Conservation (phyloP, 306 rosid species). For the Geum urbanum region DNA sequence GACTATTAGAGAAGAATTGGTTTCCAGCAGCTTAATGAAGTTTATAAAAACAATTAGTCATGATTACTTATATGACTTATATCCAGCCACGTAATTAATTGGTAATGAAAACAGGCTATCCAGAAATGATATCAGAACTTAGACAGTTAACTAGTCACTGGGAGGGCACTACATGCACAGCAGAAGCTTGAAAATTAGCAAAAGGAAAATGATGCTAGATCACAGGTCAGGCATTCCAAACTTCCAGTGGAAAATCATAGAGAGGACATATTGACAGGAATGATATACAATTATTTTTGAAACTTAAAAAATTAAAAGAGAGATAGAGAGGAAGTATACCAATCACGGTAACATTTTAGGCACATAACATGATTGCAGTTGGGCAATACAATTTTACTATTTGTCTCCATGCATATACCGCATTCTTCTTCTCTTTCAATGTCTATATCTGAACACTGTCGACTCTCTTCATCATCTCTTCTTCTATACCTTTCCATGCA, state of each 20-base stretch:
- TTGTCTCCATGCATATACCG: slow-evolving; percentile 93
- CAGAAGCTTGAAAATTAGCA: not conserved
- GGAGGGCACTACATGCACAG: not conserved
- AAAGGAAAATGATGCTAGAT: too few species aligned
- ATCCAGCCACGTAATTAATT: too few species aligned
- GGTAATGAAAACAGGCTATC: not conserved
- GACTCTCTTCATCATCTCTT: slow-evolving; percentile 59
- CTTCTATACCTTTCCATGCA: slow-evolving; percentile 80
- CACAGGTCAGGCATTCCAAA: too few species aligned
- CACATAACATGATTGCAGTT: slow-evolving; percentile 92
- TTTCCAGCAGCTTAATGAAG: too few species aligned
- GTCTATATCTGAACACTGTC: slow-evolving; percentile 56
- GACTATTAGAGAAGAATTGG: too few species aligned
- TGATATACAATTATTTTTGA: too few species aligned
- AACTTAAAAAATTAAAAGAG: not conserved
- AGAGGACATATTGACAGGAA: not conserved
- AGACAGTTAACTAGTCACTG: not conserved
- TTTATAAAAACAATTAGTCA: not conserved
- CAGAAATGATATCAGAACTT: not conserved
- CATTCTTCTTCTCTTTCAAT: slow-evolving; percentile 95
- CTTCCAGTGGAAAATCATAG: too few species aligned
- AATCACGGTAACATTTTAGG: slow-evolving; percentile 88
- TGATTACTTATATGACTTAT: not conserved
- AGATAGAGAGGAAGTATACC: slow-evolving; percentile 43
- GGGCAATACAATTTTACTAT: slow-evolving; percentile 83